phyloP scores from a whole-genome alignment of 805 yeast genomes.

The Saccharomycopsis babjevae region DNA sequence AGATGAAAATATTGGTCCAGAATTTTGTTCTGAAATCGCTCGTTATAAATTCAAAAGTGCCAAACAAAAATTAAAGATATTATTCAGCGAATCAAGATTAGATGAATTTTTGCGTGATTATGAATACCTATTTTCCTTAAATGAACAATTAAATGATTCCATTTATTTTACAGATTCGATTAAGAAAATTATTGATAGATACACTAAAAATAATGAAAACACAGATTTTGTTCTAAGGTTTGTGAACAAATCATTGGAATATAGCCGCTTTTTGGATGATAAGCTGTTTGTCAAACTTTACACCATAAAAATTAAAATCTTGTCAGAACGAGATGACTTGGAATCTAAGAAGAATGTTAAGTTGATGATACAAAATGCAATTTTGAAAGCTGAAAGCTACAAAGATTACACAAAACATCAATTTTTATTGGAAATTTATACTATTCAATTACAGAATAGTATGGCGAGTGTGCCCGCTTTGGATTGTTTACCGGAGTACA shows the following conservation, averaged over 20 bases:
- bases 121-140: conserved; percentile 21
- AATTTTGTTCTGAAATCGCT: background rate
- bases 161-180: conserved; percentile 32
- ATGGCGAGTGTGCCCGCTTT: background rate
- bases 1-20: background rate
- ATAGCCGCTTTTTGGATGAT: conserved; percentile 22
- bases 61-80: conserved; percentile 34
- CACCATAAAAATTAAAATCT: conserved; percentile 33
- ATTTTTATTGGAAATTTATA: conserved; percentile 51
- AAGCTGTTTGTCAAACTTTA: conserved; percentile 40
- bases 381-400: conserved; percentile 30
- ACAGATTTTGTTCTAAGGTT: conserved; percentile 25
- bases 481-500: background rate
- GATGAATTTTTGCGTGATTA: conserved; percentile 23
- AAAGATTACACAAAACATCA: conserved; percentile 37
- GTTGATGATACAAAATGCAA: conserved; percentile 26
- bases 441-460: conserved; percentile 44
- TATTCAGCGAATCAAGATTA: conserved; percentile 22
- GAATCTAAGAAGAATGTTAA: background rate
- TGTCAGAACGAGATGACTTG: conserved; percentile 27
- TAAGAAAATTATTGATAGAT: conserved; percentile 28
- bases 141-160: conserved; percentile 25
- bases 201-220: conserved; percentile 24
- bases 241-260: conserved; percentile 27
- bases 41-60: conserved; percentile 32